phyloP scores from a whole-genome alignment of 2,329 filamentous ascomycete genomes.

The Aspergillus ustus region DNA sequence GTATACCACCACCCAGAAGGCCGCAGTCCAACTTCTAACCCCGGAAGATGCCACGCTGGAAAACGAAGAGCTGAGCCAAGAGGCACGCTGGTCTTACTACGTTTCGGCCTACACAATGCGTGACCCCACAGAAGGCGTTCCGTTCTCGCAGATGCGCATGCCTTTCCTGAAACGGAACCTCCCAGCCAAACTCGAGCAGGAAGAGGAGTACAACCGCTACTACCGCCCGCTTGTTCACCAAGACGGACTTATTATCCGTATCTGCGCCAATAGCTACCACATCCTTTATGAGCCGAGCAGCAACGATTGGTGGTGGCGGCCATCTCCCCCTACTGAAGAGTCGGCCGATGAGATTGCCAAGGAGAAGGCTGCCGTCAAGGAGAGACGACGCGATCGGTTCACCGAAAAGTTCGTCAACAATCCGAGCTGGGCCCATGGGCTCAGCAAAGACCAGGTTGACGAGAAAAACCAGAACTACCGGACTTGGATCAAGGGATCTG shows the following conservation, averaged over 20 bases:
- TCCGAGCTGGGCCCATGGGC: slow-evolving; percentile 55
- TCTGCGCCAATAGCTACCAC: slow-evolving; percentile 78
- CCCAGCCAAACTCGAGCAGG: slow-evolving; percentile 64
- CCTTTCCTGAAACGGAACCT: slow-evolving; percentile 74
- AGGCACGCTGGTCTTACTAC: slow-evolving; percentile 87
- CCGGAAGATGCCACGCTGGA: slow-evolving; percentile 81
- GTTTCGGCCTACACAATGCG: slow-evolving; percentile 88
- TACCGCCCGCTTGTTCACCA: slow-evolving; percentile 61
- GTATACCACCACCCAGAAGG: slow-evolving; percentile 71
- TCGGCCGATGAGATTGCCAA: slow-evolving; percentile 40
- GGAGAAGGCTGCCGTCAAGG: slow-evolving; percentile 41
- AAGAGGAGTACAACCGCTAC: slow-evolving; percentile 64
- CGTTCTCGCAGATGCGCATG: slow-evolving; percentile 67
- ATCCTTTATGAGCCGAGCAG: slow-evolving; percentile 76
- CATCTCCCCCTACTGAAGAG: slow-evolving; percentile 34
- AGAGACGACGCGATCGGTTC: slow-evolving; percentile 54
- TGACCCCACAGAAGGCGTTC: slow-evolving; percentile 82
- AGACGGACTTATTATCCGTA: slow-evolving; percentile 72
- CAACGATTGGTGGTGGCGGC: slow-evolving; percentile 70
- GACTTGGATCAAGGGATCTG: slow-evolving; percentile 48
- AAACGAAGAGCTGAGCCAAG: slow-evolving; percentile 67
- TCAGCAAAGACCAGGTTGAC: slow-evolving; percentile 56
- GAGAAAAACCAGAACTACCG: slow-evolving; percentile 53
- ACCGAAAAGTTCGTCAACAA: slow-evolving; percentile 59
- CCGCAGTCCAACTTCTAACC: slow-evolving; percentile 81